These are phyloP conservation scores for Besnoitia besnoiti DNA, from an alignment of 169 alveolate species.

Conservation along the genomic window DNA sequence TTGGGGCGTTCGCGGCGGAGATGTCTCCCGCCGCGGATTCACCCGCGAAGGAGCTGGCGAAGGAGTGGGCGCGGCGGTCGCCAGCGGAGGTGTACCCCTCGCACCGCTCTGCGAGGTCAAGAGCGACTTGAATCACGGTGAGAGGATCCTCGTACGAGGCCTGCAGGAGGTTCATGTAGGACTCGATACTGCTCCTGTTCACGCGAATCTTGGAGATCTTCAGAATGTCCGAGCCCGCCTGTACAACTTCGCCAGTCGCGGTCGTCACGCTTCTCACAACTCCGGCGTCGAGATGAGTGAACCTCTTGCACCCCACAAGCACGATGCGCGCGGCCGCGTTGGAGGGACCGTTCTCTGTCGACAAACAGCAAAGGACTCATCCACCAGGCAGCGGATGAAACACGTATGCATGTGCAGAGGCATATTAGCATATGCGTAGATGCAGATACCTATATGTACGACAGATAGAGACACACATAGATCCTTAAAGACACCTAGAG, in stretches of 20 bases:
- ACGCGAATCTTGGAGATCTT: background rate
- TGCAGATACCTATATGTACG: no score
- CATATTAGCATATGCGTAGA: no score
- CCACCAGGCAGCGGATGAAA: no score
- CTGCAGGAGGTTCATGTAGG: constrained; percentile 6
- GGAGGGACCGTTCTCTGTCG: constrained; percentile 3
- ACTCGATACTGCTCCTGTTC: background rate
- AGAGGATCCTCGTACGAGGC: constrained; percentile 44
- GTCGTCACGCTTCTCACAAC: constrained; percentile 3
- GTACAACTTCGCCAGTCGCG: constrained; percentile 24
- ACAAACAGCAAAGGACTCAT: background rate
- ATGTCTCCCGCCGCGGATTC: background rate
- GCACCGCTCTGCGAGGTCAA: constrained; percentile 54
- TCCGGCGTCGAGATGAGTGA: constrained; percentile 17
- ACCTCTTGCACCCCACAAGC: constrained; percentile 20
- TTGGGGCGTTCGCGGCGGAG: background rate
- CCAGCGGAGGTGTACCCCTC: background rate
- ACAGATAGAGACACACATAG: no score
- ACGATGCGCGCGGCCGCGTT: constrained; percentile 5
- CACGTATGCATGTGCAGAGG: no score
- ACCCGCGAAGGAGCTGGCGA: background rate
- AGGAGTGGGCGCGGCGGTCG: background rate
- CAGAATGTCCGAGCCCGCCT: constrained; percentile 35
- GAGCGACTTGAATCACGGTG: constrained; percentile 39
- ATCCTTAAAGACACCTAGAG: no score